phyloP scores from a whole-genome alignment of 116 monocot species.

The Dioscorea cayenensis region DNA sequence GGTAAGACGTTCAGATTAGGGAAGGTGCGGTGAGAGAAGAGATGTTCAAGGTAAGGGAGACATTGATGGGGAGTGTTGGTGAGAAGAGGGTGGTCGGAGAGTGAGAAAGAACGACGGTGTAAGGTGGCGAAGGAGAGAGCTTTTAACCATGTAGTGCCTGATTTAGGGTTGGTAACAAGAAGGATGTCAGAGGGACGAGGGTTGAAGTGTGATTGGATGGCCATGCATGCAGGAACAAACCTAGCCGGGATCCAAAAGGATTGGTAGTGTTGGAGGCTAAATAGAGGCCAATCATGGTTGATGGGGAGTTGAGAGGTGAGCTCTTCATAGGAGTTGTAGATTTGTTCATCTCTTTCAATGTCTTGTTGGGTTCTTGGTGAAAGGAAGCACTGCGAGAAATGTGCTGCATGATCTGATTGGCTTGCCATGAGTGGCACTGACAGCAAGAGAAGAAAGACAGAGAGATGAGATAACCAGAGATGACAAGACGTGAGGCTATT shows the following conservation, averaged over 20 bases:
- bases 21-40: not conserved
- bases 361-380: no score
- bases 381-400: no score
- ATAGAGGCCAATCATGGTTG: not conserved
- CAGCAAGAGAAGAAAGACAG: no score
- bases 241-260: not conserved
- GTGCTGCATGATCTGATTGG: no score
- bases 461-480: no score
- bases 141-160: not conserved
- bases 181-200: no score
- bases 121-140: slow-evolving; percentile 4
- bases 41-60: not conserved
- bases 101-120: not conserved
- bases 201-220: not conserved
- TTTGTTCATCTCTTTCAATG: no score
- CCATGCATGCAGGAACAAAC: not conserved
- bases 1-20: not conserved
- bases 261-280: not conserved
- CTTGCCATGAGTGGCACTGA: no score
- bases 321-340: no score
- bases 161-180: not conserved
- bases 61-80: not conserved
- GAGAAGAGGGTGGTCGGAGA: not conserved
- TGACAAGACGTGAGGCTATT: no score
- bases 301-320: not conserved